Evolutionary conservation across 768 basidiomycete species (phyloP).

Genomic region (Lactifluus subvellereus): DNA sequence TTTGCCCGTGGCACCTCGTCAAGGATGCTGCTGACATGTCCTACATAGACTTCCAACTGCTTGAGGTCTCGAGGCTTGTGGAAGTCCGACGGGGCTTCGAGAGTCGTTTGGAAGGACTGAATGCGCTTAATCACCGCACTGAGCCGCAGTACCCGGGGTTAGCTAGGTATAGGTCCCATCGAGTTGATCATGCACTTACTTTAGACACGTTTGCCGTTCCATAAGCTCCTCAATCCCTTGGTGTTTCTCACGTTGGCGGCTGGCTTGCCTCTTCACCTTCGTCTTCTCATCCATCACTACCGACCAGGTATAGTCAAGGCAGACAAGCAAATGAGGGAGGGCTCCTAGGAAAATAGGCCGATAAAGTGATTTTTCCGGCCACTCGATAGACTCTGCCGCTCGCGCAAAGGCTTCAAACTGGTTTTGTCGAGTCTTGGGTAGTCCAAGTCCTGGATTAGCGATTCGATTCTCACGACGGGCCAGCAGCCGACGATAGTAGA

Average conservation of each 20-base stretch:
- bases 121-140: slow-evolving; percentile 7
- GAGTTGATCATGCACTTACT: background rate
- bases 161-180: background rate
- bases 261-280: slow-evolving; percentile 8
- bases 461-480: background rate
- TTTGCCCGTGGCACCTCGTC: slow-evolving; percentile 2
- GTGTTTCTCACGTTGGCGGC: background rate
- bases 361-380: slow-evolving; percentile 16
- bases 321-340: slow-evolving; percentile 20
- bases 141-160: background rate
- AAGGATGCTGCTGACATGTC: background rate
- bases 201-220: slow-evolving; percentile 11
- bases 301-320: slow-evolving; percentile 6
- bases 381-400: slow-evolving; percentile 1
- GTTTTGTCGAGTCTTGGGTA: slow-evolving; percentile 5
- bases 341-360: slow-evolving; percentile 21
- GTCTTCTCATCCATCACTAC: slow-evolving; percentile 9
- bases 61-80: slow-evolving; percentile 9
- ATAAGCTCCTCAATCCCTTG: slow-evolving; percentile 18
- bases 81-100: background rate
- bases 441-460: slow-evolving; percentile 11
- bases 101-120: background rate
- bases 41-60: background rate
- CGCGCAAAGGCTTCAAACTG: slow-evolving; percentile 10
- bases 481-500: slow-evolving; percentile 7